Conservation (phyloP, 768 basidiomycete genomes). For the Phallus indusiatus region DNA sequence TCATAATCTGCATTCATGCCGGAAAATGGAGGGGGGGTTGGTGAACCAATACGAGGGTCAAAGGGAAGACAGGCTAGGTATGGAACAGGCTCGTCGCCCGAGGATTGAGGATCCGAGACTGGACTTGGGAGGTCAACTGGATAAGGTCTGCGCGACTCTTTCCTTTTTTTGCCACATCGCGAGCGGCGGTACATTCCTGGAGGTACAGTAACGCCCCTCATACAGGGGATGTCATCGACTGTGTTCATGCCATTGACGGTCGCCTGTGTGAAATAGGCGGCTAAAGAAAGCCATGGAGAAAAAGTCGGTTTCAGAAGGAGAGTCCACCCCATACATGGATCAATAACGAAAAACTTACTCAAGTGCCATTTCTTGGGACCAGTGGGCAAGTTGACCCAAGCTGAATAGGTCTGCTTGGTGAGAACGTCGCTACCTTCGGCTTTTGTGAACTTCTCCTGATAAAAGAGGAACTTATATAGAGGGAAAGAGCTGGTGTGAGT, state of each 20-base stretch:
- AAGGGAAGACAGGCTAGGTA: conserved; percentile 3
- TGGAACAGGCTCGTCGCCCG: not conserved
- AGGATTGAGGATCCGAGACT: not conserved
- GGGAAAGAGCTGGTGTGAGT: not conserved
- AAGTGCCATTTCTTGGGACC: conserved; percentile 76
- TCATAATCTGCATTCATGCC: not conserved
- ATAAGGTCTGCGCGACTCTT: not conserved
- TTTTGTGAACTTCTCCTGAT: conserved; percentile 63
- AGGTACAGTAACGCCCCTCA: conserved; percentile 59
- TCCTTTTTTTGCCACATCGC: conserved; percentile 48
- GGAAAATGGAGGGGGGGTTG: not conserved
- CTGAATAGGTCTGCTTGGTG: conserved; percentile 80
- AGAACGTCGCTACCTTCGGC: conserved; percentile 58
- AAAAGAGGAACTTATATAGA: conserved; percentile 52
- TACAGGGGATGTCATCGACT: conserved; percentile 57
- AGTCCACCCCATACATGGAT: not conserved
- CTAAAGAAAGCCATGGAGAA: conserved; percentile 27
- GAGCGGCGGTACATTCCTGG: conserved; percentile 76
- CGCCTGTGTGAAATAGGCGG: conserved; percentile 78
- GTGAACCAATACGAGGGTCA: not conserved
- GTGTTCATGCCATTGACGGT: conserved; percentile 62
- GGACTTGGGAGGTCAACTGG: conserved; percentile 5
- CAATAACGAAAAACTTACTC: conserved; percentile 36
- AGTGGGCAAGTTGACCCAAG: conserved; percentile 56
- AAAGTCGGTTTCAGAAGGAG: not conserved